Base-by-base conservation (phyloP, 352 stramenopile genomes). In the Poterioochromonas sp. region DNA sequence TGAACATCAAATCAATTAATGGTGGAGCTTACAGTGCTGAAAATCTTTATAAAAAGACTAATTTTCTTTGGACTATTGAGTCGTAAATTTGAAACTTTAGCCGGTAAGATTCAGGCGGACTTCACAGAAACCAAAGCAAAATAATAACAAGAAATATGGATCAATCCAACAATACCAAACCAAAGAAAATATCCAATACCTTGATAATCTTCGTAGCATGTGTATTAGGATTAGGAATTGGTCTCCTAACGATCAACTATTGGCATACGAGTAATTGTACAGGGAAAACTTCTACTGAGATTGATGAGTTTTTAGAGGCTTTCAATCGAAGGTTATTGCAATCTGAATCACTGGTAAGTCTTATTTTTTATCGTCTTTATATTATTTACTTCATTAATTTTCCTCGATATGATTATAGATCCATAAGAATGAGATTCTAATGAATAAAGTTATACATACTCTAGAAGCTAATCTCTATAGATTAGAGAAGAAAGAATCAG, bases 391-490 rank as follows among this genome's bases (percentile, higher is more conserved):
- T 65, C 26, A 39, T 65, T 32, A 39, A 65, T 32, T 71, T 71
- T 12, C 8, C 8, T 71, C 62, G 58, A 37, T 40, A 20, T 53
- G 8, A 3, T 47, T 71, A 26, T 29, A 71, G 62, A 29, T 71
- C 3, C 39, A 44, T 44, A 64, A 44, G 47, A 78, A 78, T 69
- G 47, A 65, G 18, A 39, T 78, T 15, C 26, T 78, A 37, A 44
- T 65, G 3, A 44, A 44, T 26, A 78, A 78, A 37, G 34, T 78
- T 15, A 51, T 78, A 3, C 39, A 69, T 49, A 11, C 41, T 8
- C 29, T 78, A 34, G 20, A 78, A 37, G 11, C 15, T 15, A 69
- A 35, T 26, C 51, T 78, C 3, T 35, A 32, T 22, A 78, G 29
- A 18, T 26, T 78, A 34, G 54, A 69, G 15, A 44, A 44, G 32